Percentiles rank a stretch among this genome's conserved stretches.
phyloP scores from a whole-genome alignment of 2,329 filamentous ascomycete genomes.

The Phoma sp. region DNA sequence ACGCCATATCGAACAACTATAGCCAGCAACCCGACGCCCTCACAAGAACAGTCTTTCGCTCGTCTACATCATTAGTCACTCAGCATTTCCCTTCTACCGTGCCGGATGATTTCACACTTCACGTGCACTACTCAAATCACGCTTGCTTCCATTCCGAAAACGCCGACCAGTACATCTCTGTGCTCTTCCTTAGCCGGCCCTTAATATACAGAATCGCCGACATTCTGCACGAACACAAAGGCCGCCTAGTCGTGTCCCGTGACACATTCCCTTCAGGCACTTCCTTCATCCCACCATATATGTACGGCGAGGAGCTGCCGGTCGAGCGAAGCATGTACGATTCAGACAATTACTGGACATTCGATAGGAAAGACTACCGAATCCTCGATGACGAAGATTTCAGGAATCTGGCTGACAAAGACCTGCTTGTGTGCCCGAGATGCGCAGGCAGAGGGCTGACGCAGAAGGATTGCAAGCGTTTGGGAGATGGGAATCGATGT shows the following conservation, averaged over 20 bases:
- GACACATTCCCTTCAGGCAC: slow-evolving; percentile 29
- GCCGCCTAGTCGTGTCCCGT: slow-evolving; percentile 32
- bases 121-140: slow-evolving; percentile 31
- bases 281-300: slow-evolving; percentile 44
- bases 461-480: slow-evolving; percentile 22
- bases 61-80: slow-evolving; percentile 25
- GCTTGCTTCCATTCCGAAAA: slow-evolving; percentile 7
- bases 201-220: slow-evolving; percentile 38
- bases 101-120: slow-evolving; percentile 25
- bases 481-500: slow-evolving; percentile 27
- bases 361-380: slow-evolving; percentile 36
- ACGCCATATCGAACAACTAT: slow-evolving; percentile 31
- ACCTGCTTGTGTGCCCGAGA: slow-evolving; percentile 21
- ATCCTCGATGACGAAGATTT: slow-evolving; percentile 35
- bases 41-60: slow-evolving; percentile 24
- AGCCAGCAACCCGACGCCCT: slow-evolving; percentile 23
- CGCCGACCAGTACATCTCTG: slow-evolving; percentile 17
- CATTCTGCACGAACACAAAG: slow-evolving; percentile 29
- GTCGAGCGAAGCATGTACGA: slow-evolving; percentile 39
- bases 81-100: slow-evolving; percentile 23
- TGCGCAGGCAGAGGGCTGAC: slow-evolving; percentile 16
- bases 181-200: slow-evolving; percentile 31
- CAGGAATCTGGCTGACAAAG: slow-evolving; percentile 20
- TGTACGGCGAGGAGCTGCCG: slow-evolving; percentile 44
- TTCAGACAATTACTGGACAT: slow-evolving; percentile 37